A percentile compares a stretch with the other conserved stretches of the same genome.
phyloP scores from a whole-genome alignment of 2,329 filamentous ascomycete genomes.

The Clonostachys byssicola region DNA sequence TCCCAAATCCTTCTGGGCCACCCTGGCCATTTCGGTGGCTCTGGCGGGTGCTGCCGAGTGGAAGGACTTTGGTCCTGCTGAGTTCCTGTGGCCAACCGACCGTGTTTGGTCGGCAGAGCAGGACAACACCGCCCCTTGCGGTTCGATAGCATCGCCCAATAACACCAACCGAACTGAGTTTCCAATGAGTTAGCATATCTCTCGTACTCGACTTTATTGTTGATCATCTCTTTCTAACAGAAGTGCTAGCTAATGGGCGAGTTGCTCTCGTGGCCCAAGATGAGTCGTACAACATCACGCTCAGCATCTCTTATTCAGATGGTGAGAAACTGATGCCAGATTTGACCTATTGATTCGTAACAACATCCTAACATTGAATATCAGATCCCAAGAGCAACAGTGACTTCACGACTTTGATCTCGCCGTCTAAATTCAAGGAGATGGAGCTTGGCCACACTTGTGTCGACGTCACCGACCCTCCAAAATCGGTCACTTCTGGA shows the following conservation, averaged over 20 bases:
- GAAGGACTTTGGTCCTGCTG: conserved; percentile 45
- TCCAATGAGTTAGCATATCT: conserved; percentile 32
- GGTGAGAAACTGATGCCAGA: conserved; percentile 23
- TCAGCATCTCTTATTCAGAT: conserved; percentile 47
- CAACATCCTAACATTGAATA: neutral
- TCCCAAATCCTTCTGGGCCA: too few species aligned
- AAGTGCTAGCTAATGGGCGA: conserved; percentile 40
- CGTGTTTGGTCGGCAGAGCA: conserved; percentile 47
- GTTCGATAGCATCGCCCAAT: conserved; percentile 35
- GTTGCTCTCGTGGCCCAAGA: conserved; percentile 53
- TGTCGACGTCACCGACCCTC: conserved; percentile 25
- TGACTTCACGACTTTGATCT: conserved; percentile 33
- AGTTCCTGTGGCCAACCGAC: conserved; percentile 58
- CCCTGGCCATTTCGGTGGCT: neutral
- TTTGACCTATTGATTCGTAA: too few species aligned
- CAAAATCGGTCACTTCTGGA: conserved; percentile 26
- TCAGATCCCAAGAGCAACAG: conserved; percentile 31
- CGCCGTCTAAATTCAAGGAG: conserved; percentile 24
- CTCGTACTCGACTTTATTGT: too few species aligned
- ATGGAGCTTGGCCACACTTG: conserved; percentile 42
- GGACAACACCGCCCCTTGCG: conserved; percentile 56
- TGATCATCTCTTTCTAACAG: too few species aligned
- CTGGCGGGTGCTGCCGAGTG: neutral
- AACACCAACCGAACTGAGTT: conserved; percentile 46
- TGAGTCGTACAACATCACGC: conserved; percentile 48